phyloP scores from a whole-genome alignment of 139 green algal genomes.

The Tetratostichococcus sp. region DNA sequence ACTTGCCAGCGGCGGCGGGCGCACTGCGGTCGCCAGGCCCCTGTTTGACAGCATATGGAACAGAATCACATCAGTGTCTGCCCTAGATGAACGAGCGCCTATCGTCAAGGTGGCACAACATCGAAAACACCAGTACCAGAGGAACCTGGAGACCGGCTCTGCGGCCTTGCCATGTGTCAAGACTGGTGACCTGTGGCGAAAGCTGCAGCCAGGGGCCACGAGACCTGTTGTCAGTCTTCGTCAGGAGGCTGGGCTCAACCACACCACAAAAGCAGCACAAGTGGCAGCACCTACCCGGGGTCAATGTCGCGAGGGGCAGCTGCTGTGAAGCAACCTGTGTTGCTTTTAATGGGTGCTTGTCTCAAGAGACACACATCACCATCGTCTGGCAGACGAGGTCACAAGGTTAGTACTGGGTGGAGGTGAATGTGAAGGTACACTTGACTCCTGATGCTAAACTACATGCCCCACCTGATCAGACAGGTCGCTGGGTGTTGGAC shows the following conservation, averaged over 20 bases:
- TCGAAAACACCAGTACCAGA: too few species aligned
- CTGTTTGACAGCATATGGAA: too few species aligned
- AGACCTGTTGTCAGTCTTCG: not conserved
- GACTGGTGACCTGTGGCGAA: not conserved
- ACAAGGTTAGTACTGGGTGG: not conserved
- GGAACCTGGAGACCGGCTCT: not conserved
- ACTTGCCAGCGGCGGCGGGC: too few species aligned
- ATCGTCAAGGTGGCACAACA: too few species aligned
- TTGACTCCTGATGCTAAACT: not conserved
- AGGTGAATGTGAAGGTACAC: not conserved
- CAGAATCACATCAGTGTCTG: too few species aligned
- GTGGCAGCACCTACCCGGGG: not conserved
- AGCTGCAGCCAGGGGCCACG: not conserved
- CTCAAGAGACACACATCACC: not conserved
- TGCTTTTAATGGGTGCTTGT: not conserved
- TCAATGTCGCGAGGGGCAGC: too few species aligned
- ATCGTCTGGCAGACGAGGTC: not conserved
- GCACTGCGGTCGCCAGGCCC: too few species aligned
- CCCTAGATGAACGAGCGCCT: too few species aligned
- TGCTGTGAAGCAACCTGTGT: too few species aligned
- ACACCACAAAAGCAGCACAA: not conserved
- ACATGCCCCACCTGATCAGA: not conserved
- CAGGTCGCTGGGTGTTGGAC: not conserved
- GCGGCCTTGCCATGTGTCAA: not conserved
- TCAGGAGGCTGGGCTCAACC: too few species aligned